Evolutionary conservation across 495 filamentous ascomycete genomes (phyloP).

Genomic region (Amorphotheca resinae): DNA sequence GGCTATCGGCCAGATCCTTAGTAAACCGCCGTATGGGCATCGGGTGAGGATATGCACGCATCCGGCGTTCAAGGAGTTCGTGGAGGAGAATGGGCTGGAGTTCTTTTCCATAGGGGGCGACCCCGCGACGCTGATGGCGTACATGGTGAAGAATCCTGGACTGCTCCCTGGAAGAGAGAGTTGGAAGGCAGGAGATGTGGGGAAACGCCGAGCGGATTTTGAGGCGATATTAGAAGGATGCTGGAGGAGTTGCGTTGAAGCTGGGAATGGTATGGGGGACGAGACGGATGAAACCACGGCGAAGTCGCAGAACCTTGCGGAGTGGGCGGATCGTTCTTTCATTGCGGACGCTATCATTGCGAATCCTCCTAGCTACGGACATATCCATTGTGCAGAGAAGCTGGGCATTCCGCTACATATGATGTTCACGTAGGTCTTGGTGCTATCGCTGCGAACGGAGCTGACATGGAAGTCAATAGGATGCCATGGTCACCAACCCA

Average conservation of each 20-base stretch:
- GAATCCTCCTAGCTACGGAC: conserved; percentile 71
- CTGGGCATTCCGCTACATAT: conserved; percentile 66
- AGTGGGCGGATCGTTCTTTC: conserved; percentile 34
- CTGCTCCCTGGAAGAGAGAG: conserved; percentile 59
- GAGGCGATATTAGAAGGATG: conserved; percentile 58
- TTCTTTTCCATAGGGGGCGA: conserved; percentile 74
- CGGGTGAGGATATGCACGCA: conserved; percentile 73
- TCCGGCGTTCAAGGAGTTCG: conserved; percentile 54
- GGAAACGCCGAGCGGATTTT: conserved; percentile 48
- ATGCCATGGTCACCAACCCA: conserved; percentile 50
- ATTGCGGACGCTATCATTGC: conserved; percentile 75
- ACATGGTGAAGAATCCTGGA: conserved; percentile 81
- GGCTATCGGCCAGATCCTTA: conserved; percentile 47
- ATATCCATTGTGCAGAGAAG: conserved; percentile 68
- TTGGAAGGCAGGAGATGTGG: conserved; percentile 54
- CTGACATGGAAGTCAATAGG: conserved; percentile 21
- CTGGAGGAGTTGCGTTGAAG: conserved; percentile 61
- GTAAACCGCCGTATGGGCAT: conserved; percentile 47
- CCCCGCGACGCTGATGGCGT: conserved; percentile 66
- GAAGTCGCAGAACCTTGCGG: conserved; percentile 1
- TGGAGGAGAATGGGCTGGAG: conserved; percentile 56
- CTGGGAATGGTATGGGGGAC: conserved; percentile 34
- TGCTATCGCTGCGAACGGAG: conserved; percentile 25
- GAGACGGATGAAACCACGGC: neutral
- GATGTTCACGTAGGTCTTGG: conserved; percentile 61